These are phyloP conservation scores for Eutypella sp. DNA, from an alignment of 2,329 filamentous ascomycete species.

Conservation along the genomic window DNA sequence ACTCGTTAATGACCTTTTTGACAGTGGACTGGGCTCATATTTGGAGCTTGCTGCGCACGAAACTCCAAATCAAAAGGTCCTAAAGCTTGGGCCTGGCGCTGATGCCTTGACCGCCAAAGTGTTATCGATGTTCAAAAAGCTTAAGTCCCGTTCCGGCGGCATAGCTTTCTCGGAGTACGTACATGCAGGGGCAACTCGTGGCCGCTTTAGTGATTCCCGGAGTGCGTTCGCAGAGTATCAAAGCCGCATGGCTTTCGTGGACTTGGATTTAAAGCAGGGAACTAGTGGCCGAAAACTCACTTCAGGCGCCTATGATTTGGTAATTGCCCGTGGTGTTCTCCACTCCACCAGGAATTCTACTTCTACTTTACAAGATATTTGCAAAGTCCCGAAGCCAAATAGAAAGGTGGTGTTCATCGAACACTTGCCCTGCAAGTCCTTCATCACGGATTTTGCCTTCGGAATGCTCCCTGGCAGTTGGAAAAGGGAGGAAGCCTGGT, in stretches of 20 bases:
- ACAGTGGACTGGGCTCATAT: background rate
- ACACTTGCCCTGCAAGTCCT: too few relatives aligned
- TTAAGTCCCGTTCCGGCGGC: constrained; percentile 1
- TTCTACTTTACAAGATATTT: background rate
- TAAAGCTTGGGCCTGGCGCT: constrained; percentile 1
- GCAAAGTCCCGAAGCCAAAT: background rate
- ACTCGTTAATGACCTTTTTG: background rate
- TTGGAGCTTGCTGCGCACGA: background rate
- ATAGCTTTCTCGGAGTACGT: constrained; percentile 2
- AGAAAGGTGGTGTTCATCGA: background rate
- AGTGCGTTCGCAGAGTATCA: background rate
- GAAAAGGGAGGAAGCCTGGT: background rate
- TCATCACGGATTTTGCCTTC: background rate
- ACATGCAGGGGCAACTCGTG: background rate
- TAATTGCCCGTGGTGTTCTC: background rate
- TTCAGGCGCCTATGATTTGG: background rate
- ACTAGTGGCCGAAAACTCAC: background rate
- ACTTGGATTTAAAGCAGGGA: background rate
- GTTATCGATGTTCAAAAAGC: background rate
- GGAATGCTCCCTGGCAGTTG: constrained; percentile 5
- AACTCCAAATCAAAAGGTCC: background rate
- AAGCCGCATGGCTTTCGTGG: background rate
- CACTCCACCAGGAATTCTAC: background rate
- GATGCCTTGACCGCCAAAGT: background rate
- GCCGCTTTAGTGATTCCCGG: background rate